Base-by-base conservation (phyloP, 176 grass and related monocot genomes). In the Poa pratensis region DNA sequence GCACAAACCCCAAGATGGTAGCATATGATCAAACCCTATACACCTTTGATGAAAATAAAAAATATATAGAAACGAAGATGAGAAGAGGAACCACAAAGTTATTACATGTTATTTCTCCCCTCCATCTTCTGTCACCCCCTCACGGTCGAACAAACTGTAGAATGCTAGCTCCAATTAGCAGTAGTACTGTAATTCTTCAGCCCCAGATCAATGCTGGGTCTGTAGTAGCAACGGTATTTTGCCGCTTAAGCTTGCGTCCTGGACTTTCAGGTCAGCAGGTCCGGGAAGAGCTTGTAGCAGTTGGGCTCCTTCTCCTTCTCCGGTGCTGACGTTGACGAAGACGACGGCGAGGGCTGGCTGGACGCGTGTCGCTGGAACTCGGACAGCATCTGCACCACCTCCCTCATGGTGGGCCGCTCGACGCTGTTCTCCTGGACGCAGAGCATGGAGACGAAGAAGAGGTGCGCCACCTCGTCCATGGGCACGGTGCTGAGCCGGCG, bases 401-500 rank as follows among this genome's bases (percentile, higher is more conserved):
- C 97, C 69, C 97, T 46, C 97, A 99, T 99, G 13, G 91, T 94
- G 0, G 97, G 97, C 4, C 97, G 88, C 79, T 99, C 94, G 0
- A 99, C 82, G 8, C 96, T 99, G 54, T 96, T 96, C 34, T 99
- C 96, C 53, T 99, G 96, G 0, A 99, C 92, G 37, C 96, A 99
- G 9, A 99, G 53, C 92, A 99, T 99, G 52, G 94, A 50, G 3
- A 99, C 76, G 59, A 99, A 94, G 86, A 96, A 99, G 53, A 99
- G 84, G 54, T 96, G 96, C 54, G 90, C 82, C 9, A 91, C 96
- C 89, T 96, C 96, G 9, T 94, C 88, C 16, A 73, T 59, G 0
- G 91, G 86, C 75, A 89, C 71, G 0, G 73, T 82, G 83, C 83
- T 34, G 4, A 99, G 81, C n/a, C 96, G 78, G 0, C 90, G 86